Base-by-base conservation (phyloP, 768 basidiomycete genomes). In the Podaxis rugospora region DNA sequence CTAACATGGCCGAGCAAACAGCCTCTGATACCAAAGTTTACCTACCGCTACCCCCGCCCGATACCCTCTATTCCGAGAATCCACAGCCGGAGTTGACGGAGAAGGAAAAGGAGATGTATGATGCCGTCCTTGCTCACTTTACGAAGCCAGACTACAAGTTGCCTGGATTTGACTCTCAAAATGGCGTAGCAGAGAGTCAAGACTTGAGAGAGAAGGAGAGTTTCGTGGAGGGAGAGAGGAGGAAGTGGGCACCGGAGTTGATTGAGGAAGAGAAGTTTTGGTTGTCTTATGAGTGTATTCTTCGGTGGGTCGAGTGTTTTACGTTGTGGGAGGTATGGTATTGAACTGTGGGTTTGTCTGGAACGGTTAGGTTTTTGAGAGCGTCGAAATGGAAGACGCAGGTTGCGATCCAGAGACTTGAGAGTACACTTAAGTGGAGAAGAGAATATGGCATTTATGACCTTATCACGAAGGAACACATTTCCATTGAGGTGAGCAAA, bases 261-360 rank as follows among this genome's bases (percentile, higher is more conserved):
- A 76, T 63, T 49, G 89, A 90, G 35, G 80, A 76, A 36, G 92
- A 93, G 69, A 84, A 83, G 72, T 90, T 90, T 70, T 93, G 90
- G 90, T 75, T 93, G 73, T 88, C 88, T 2, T 80, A 81, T 67
- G 92, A 93, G 64, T 91, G 89, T 71, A 70, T 93, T 42, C 76
- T 89, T 46, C 79, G 92, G 80, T 88, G 62, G 35, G 74, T 63
- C n/a, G 32, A 4, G 35, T 7, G 2, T 21, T 9, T 39, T 18
- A 18, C 5, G 42, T 18, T 42, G 3, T 16, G 25, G 16, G 32
- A 51, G 4, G 32, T 10, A 1, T 35, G 0, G 35, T n/a, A 27
- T 32, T 39, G 36, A 57, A 57, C 27, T 36, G 28, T 50, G 35
- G 32, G 9, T 32, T 32, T 0, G 0, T 23, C 16, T 36, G 56